Conservation (phyloP, 2,329 filamentous ascomycete genomes). For the Hypoxylon sp. region DNA sequence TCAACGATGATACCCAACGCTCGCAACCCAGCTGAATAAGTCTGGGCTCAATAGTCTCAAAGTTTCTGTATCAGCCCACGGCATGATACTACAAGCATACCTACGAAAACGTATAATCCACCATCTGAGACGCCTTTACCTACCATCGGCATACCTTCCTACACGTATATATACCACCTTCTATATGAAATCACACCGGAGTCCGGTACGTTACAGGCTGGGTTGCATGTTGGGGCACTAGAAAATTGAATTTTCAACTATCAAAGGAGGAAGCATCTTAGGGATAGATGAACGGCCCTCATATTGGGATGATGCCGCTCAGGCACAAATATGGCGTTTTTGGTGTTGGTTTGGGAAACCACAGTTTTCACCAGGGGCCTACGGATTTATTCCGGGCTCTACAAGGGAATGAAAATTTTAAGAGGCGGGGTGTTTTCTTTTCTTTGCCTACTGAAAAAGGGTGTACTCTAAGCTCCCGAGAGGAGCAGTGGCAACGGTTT, state of each 20-base stretch:
- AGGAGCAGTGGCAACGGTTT: slow-evolving; percentile 23
- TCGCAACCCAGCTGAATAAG: slow-evolving; percentile 37
- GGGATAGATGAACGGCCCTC: slow-evolving; percentile 37
- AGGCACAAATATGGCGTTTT: slow-evolving; percentile 32
- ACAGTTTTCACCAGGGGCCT: slow-evolving; percentile 18
- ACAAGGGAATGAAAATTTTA: slow-evolving; percentile 12
- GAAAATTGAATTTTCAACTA: slow-evolving; percentile 31
- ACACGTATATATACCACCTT: slow-evolving; percentile 40
- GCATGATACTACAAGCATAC: slow-evolving; percentile 14
- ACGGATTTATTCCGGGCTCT: slow-evolving; percentile 17
- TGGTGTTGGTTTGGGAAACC: slow-evolving; percentile 8
- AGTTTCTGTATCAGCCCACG: slow-evolving; percentile 15
- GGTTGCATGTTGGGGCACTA: slow-evolving; percentile 41
- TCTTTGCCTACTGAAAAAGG: slow-evolving; percentile 26
- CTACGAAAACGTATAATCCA: slow-evolving; percentile 22
- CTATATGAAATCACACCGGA: slow-evolving; percentile 33
- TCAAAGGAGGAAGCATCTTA: slow-evolving; percentile 20
- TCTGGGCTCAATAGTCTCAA: slow-evolving; percentile 37
- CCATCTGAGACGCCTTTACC: slow-evolving; percentile 29
- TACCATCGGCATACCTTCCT: slow-evolving; percentile 20
- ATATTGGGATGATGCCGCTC: slow-evolving; percentile 20
- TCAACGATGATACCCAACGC: slow-evolving; percentile 35
- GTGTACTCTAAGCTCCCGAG: slow-evolving; percentile 13
- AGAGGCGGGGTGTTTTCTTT: slow-evolving; percentile 19
- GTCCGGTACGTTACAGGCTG: slow-evolving; percentile 37